Conservation (phyloP, 1,284 basidiomycete species). For the Fistulina hepatica region DNA sequence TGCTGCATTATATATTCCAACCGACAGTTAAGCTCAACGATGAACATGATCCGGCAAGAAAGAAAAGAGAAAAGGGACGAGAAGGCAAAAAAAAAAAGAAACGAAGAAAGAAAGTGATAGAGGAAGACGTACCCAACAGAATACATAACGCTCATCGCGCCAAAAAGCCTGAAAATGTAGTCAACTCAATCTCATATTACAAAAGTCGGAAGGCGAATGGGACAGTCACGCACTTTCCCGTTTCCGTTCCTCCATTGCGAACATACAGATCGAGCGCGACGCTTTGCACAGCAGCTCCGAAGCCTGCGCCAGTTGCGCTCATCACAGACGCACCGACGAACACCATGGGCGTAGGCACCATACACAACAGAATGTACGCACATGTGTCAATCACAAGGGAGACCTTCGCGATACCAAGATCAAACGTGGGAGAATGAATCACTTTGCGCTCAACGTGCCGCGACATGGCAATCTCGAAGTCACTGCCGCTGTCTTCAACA, state of each 20-base stretch:
- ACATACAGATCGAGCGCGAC: constrained; percentile 55
- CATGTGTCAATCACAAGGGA: constrained; percentile 51
- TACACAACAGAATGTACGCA: constrained; percentile 39
- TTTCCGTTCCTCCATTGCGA: constrained; percentile 37
- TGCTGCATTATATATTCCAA: too few relatives aligned
- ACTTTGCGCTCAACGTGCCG: constrained; percentile 12
- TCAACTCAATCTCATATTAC: background rate
- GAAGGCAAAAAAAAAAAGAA: background rate
- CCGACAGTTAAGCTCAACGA: constrained; percentile 21
- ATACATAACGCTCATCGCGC: constrained; percentile 59
- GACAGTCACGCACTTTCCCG: constrained; percentile 30
- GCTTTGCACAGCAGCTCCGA: constrained; percentile 53
- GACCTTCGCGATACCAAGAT: constrained; percentile 47
- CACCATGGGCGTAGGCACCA: constrained; percentile 29
- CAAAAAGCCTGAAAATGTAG: constrained; percentile 39
- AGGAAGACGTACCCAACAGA: constrained; percentile 40
- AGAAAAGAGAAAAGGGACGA: background rate
- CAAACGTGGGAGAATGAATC: constrained; percentile 40
- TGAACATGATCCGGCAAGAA: constrained; percentile 9
- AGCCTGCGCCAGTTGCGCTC: constrained; percentile 45
- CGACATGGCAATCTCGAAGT: constrained; percentile 10
- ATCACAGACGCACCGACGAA: constrained; percentile 42
- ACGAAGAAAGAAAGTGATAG: constrained; percentile 1
- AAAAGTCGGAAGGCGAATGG: too few relatives aligned
- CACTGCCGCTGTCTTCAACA: constrained; percentile 15